phyloP scores from a whole-genome alignment of 805 yeast species.

The Pichia occidentalis region DNA sequence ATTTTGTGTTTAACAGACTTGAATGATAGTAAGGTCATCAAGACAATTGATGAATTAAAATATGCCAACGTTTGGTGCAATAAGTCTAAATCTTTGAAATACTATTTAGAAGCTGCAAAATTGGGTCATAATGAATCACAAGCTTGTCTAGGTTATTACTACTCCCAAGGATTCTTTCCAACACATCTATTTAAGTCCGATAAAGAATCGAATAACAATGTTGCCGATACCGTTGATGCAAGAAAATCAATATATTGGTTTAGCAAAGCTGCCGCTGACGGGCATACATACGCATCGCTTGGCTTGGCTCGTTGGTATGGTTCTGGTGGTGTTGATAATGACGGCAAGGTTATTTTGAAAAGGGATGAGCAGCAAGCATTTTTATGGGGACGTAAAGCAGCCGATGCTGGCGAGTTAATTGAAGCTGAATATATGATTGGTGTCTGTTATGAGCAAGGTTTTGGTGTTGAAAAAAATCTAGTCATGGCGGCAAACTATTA shows the following conservation, averaged over 20 bases:
- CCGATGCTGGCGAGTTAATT: conserved; percentile 46
- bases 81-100: conserved; percentile 39
- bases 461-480: conserved; percentile 42
- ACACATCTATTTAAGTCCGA: conserved; percentile 29
- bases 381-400: conserved; percentile 58
- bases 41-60: conserved; percentile 30
- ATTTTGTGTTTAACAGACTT: conserved; percentile 23
- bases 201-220: conserved; percentile 21
- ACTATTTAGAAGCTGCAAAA: conserved; percentile 53
- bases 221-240: conserved; percentile 39
- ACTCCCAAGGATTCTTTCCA: conserved; percentile 54
- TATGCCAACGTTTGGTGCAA: conserved; percentile 29
- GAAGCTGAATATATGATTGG: conserved; percentile 69
- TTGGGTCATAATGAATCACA: conserved; percentile 61
- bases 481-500: conserved; percentile 45
- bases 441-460: conserved; percentile 59
- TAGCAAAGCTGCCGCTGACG: conserved; percentile 56
- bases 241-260: conserved; percentile 68
- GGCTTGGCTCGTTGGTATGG: conserved; percentile 74
- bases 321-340: conserved; percentile 50
- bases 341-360: conserved; percentile 31
- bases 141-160: conserved; percentile 62
- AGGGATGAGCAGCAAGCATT: conserved; percentile 61
- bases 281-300: conserved; percentile 62
- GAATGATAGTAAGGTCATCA: conserved; percentile 24